Base-by-base conservation (phyloP, 208 protist species). In the Spongospora subterranea region DNA sequence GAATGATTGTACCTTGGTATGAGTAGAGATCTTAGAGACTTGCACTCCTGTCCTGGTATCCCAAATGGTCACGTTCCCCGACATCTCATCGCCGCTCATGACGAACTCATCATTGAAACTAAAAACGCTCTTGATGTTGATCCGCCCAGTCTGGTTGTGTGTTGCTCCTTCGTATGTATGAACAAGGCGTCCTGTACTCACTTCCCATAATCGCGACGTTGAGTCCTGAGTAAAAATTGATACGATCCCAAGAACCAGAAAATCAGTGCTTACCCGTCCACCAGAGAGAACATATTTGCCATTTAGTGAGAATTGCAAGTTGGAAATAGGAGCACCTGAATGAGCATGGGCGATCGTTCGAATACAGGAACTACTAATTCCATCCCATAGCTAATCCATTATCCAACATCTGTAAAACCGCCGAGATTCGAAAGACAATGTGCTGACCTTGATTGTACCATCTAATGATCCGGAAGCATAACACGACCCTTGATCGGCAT, bases 21-120 rank as follows among this genome's bases (percentile, higher is more conserved):
- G 71, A 20, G 71, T 43, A 17, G 71, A n/a, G n/a, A 35, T 82
- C 71, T 82, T 82, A 40, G 6, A 40, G n/a, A 35, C 71, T n/a
- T 40, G 17, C 6, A 17, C 40, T 20, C 71, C 71, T 20, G 71
- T 82, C 40, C 71, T 35, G 71, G 71, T 82, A n/a, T 82, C 71
- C 71, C 71, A 82, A 43, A 82, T n/a, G n/a, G 71, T 82, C 17
- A 82, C 35, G 71, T 82, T 82, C 6, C 71, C 71, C 6, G 71
- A 82, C 71, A 82, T 35, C n/a, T 82, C 71, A 35, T 82, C 71
- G 71, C 71, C 71, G n/a, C 71, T 82, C 71, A 82, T 35, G 71
- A 82, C n/a, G n/a, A 82, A 82, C n/a, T 82, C 71, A 43, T 82
- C 71, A 43, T 82, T 82, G 71, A 45, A 82, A n/a, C 71, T 82